Evolutionary conservation across 192 early-diverging fungal genomes (phyloP).

Genomic region (Funneliformis mosseae): DNA sequence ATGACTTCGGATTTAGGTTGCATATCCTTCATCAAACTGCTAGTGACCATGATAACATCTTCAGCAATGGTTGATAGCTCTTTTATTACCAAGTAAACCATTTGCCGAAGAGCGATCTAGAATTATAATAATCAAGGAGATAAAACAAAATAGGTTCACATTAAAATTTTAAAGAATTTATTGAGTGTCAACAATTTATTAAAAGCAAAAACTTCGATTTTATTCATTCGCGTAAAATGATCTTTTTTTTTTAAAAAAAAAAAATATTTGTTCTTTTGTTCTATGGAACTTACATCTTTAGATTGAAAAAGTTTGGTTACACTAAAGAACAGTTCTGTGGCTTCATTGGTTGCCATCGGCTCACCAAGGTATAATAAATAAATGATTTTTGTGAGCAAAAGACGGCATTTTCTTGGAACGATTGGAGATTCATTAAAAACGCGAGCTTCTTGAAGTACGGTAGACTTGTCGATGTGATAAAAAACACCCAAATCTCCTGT

Average conservation of each 20-base stretch:
- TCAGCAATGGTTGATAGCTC: conserved; percentile 91
- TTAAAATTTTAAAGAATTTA: neutral
- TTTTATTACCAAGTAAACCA: conserved; percentile 97
- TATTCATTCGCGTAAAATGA: neutral
- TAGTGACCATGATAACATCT: conserved; percentile 98
- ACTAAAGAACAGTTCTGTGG: conserved; percentile 96
- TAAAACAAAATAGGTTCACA: neutral
- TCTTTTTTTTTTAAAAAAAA: conserved; percentile 1
- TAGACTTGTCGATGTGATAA: conserved; percentile 89
- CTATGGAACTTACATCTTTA: conserved; percentile 70
- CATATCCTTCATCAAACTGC: conserved; percentile 94
- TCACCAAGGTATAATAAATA: conserved; percentile 92
- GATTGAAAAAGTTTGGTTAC: conserved; percentile 98
- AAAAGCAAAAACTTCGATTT: neutral
- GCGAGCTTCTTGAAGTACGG: conserved; percentile 93
- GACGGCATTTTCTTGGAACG: conserved; percentile 89
- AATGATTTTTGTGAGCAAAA: conserved; percentile 90
- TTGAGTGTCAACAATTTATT: neutral
- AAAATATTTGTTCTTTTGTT: no score
- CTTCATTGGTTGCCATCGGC: conserved; percentile 89
- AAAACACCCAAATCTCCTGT: conserved; percentile 78
- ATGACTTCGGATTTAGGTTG: conserved; percentile 90
- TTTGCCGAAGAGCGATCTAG: conserved; percentile 91
- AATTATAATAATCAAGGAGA: neutral
- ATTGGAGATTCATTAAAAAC: conserved; percentile 97